Evolutionary conservation across 2,329 filamentous ascomycete genomes (phyloP).

Genomic region (Coniochaeta sp.): DNA sequence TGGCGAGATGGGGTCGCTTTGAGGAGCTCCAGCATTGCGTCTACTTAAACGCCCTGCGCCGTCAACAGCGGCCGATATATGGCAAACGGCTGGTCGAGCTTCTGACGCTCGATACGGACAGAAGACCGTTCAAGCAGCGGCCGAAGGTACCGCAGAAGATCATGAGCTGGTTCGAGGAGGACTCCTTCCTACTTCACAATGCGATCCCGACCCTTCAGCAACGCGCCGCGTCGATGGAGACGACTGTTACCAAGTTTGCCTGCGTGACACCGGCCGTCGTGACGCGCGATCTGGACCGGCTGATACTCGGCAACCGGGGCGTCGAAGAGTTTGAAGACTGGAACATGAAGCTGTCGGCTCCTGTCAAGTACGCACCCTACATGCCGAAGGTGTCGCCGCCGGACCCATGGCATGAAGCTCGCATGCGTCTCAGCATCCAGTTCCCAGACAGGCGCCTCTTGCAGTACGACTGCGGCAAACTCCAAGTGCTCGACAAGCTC

Average conservation of each 20-base stretch:
- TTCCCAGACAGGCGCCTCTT: conserved; percentile 95
- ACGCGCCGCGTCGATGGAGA: conserved; percentile 65
- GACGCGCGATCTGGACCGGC: conserved; percentile 65
- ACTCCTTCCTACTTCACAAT: conserved; percentile 53
- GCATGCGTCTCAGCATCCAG: conserved; percentile 87
- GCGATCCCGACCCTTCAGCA: conserved; percentile 71
- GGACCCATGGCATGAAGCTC: conserved; percentile 90
- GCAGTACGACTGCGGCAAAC: conserved; percentile 95
- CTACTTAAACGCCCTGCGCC: conserved; percentile 73
- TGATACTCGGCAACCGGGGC: conserved; percentile 57
- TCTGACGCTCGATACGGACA: conserved; percentile 56
- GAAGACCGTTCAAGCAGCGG: conserved; percentile 50
- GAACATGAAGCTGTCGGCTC: conserved; percentile 50
- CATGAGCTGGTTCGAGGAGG: conserved; percentile 69
- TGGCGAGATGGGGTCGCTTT: conserved; percentile 60
- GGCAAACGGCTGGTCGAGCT: conserved; percentile 72
- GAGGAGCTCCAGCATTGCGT: conserved; percentile 76
- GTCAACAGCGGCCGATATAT: conserved; percentile 75
- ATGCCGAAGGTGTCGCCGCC: conserved; percentile 47
- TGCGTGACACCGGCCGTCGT: conserved; percentile 88
- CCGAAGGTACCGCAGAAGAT: conserved; percentile 55
- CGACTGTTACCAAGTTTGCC: conserved; percentile 76
- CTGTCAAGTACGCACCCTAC: conserved; percentile 47
- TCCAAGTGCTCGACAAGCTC: conserved; percentile 81
- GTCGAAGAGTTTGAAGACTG: conserved; percentile 49